phyloP scores from a whole-genome alignment of 2,329 filamentous ascomycete genomes.

The Fusarium camptoceras region DNA sequence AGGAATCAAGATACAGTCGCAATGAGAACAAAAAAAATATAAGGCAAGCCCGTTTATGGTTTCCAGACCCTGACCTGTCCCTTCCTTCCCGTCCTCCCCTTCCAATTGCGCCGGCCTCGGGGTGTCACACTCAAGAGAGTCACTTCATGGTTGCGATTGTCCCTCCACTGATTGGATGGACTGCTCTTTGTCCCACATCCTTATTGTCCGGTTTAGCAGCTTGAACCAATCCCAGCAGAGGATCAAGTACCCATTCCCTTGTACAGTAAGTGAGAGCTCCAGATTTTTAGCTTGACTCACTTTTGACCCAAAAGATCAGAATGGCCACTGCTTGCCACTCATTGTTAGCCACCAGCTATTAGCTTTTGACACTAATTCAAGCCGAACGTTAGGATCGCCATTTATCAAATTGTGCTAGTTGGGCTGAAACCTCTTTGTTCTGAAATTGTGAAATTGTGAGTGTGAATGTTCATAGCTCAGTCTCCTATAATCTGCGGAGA shows the following conservation, averaged over 20 bases:
- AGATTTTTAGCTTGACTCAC: constrained; percentile 30
- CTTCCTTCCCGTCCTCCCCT: constrained; percentile 23
- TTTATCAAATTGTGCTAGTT: not conserved
- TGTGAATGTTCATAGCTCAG: not conserved
- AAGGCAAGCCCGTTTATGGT: constrained; percentile 2
- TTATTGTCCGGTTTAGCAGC: constrained; percentile 29
- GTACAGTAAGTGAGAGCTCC: constrained; percentile 4
- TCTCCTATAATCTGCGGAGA: not conserved
- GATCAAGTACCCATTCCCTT: constrained; percentile 24
- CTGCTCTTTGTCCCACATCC: constrained; percentile 16
- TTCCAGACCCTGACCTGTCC: constrained; percentile 38
- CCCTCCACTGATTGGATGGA: constrained; percentile 41
- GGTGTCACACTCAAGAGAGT: constrained; percentile 39
- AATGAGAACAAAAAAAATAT: constrained; percentile 12
- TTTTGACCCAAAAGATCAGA: not conserved
- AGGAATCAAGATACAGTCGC: not conserved
- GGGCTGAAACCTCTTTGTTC: constrained; percentile 15
- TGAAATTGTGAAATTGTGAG: not conserved
- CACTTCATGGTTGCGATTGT: constrained; percentile 41
- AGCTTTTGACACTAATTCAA: constrained; percentile 6
- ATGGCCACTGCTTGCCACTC: constrained; percentile 9
- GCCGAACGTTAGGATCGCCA: constrained; percentile 1
- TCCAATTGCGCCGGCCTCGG: constrained; percentile 46
- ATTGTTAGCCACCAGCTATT: constrained; percentile 1
- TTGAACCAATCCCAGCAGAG: constrained; percentile 5